These are phyloP conservation scores for Pleurotus cornucopiae DNA, from an alignment of 768 basidiomycete genomes.

Conservation along the genomic window DNA sequence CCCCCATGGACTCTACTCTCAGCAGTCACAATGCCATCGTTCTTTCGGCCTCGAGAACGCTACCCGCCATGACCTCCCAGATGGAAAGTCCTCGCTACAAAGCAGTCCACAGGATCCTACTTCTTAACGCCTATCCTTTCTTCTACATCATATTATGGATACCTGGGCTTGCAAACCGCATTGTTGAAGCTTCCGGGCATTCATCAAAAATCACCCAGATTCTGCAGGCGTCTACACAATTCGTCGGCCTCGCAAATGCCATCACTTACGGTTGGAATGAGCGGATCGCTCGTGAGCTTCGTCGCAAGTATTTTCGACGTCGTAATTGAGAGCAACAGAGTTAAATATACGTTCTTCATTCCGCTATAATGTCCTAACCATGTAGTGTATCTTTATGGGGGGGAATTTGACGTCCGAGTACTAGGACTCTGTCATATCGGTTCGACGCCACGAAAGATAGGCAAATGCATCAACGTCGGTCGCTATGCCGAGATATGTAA, in stretches of 20 bases:
- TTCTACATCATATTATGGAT: conserved; percentile 15
- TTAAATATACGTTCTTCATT: not conserved
- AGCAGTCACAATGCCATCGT: too few species aligned
- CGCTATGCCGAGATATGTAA: too few species aligned
- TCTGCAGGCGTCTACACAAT: conserved; percentile 12
- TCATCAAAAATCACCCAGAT: conserved; percentile 4
- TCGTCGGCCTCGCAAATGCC: conserved; percentile 13
- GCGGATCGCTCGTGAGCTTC: conserved; percentile 6
- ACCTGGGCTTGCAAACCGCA: conserved; percentile 12
- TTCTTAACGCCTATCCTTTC: conserved; percentile 15
- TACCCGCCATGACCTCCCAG: too few species aligned
- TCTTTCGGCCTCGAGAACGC: too few species aligned
- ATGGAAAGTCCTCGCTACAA: not conserved
- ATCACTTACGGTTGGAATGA: conserved; percentile 14
- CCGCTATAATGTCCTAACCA: too few species aligned
- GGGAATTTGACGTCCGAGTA: too few species aligned
- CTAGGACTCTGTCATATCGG: too few species aligned
- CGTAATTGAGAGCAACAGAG: not conserved
- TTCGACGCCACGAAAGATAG: too few species aligned
- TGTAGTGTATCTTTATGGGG: too few species aligned
- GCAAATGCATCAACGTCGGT: too few species aligned
- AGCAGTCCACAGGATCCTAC: conserved; percentile 7
- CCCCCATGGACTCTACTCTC: too few species aligned
- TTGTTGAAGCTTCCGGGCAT: conserved; percentile 12
- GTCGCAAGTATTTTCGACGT: not conserved